These are phyloP conservation scores for Platismatia glauca DNA, from an alignment of 495 filamentous ascomycete genomes.

Conservation along the genomic window DNA sequence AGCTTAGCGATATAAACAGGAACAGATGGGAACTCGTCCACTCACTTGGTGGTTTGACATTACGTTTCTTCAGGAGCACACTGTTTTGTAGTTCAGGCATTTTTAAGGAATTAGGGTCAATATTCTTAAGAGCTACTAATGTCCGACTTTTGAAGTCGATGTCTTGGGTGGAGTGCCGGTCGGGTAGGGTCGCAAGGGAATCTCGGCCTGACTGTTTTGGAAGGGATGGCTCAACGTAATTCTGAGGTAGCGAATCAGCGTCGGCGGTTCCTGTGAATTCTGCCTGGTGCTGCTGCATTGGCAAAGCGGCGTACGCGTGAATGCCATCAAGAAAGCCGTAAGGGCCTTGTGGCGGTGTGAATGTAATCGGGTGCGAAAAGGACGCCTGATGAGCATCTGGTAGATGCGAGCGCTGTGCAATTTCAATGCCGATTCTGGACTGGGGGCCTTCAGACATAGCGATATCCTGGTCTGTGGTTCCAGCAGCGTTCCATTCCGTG, in stretches of 20 bases:
- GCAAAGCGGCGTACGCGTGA: constrained; percentile 29
- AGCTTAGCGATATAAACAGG: constrained; percentile 11
- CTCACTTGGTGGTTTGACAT: constrained; percentile 44
- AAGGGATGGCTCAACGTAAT: neutral
- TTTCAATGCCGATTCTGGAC: neutral
- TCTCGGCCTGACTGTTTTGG: constrained; percentile 4
- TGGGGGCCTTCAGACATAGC: constrained; percentile 2
- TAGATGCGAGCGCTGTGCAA: neutral
- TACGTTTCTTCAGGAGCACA: constrained; percentile 50
- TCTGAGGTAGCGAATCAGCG: constrained; percentile 7
- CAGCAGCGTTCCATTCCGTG: neutral
- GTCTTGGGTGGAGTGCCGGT: constrained; percentile 32
- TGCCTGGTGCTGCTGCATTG: constrained; percentile 17
- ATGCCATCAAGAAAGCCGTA: constrained; percentile 28
- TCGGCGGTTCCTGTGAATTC: constrained; percentile 14
- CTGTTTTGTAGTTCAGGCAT: constrained; percentile 30
- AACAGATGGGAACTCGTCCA: constrained; percentile 5
- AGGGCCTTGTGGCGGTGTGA: constrained; percentile 17
- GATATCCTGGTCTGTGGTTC: neutral
- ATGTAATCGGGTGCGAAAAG: constrained; percentile 10
- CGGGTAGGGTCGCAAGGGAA: neutral
- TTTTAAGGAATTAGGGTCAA: constrained; percentile 37
- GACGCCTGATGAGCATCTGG: neutral
- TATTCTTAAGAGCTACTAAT: constrained; percentile 46
- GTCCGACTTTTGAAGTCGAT: constrained; percentile 44